These are phyloP conservation scores for Sicyos edulis DNA, from an alignment of 306 rosid species.

Conservation along the genomic window DNA sequence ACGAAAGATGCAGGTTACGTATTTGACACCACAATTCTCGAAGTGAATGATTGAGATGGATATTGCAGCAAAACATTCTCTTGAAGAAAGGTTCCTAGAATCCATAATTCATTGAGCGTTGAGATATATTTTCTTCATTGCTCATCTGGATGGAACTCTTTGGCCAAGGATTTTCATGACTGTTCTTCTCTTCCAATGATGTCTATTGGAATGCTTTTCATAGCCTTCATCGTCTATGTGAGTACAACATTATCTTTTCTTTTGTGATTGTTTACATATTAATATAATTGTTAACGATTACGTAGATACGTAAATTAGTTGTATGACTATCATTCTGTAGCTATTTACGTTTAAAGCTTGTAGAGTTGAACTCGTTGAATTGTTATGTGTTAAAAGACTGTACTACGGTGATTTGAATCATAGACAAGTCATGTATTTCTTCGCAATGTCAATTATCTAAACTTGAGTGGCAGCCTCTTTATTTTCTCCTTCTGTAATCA, in stretches of 20 bases:
- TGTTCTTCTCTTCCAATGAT: not conserved
- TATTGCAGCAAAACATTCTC: not conserved
- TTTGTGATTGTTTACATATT: not conserved
- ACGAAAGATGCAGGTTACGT: slow-evolving; percentile 44
- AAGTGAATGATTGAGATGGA: slow-evolving; percentile 20
- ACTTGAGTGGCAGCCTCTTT: not conserved
- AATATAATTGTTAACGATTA: not conserved
- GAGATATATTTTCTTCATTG: not conserved
- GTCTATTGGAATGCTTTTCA: not conserved
- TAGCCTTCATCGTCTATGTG: not conserved
- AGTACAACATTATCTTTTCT: not conserved
- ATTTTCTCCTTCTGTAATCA: not conserved
- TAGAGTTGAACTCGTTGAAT: not conserved
- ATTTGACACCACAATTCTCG: slow-evolving; percentile 25
- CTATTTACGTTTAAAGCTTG: not conserved
- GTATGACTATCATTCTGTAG: not conserved
- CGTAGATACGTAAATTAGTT: not conserved
- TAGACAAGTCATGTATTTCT: not conserved
- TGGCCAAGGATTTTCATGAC: not conserved
- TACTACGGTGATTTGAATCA: not conserved
- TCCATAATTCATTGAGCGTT: not conserved
- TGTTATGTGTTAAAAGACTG: not conserved
- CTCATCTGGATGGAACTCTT: not conserved
- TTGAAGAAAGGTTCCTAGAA: not conserved
- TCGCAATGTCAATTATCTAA: not conserved